phyloP scores from a whole-genome alignment of 306 rosid genomes.

The Potentilla sterilis region DNA sequence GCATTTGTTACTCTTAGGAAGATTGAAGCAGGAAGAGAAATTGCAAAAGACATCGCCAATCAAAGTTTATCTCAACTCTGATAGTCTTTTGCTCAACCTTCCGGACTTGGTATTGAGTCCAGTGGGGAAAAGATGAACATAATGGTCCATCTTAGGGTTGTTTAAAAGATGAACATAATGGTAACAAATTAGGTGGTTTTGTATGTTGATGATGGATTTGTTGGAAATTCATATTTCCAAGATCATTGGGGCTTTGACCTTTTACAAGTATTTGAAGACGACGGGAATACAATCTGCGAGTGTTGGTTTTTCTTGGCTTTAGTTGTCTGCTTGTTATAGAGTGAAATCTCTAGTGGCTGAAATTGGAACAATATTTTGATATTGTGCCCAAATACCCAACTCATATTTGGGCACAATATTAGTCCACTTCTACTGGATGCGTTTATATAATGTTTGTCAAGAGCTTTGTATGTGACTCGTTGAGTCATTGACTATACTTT shows the following conservation, averaged over 20 bases:
- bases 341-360: too few species aligned
- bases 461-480: too few species aligned
- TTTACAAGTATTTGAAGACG: background rate
- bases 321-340: too few species aligned
- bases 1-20: conserved; percentile 77
- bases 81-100: conserved; percentile 71
- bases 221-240: background rate
- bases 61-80: conserved; percentile 61
- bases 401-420: too few species aligned
- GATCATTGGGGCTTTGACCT: background rate
- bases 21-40: conserved; percentile 93
- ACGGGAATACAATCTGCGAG: too few species aligned
- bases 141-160: background rate
- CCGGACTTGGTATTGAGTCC: conserved; percentile 49
- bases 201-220: background rate
- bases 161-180: background rate
- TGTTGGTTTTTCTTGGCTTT: too few species aligned
- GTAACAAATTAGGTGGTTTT: background rate
- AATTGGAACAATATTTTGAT: too few species aligned
- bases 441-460: too few species aligned
- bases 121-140: conserved; percentile 26
- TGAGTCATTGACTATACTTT: too few species aligned
- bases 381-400: too few species aligned
- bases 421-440: too few species aligned
- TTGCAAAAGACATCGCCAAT: conserved; percentile 56